Base-by-base conservation (phyloP, 1,284 basidiomycete genomes). In the Apiotrichum gamsii region DNA sequence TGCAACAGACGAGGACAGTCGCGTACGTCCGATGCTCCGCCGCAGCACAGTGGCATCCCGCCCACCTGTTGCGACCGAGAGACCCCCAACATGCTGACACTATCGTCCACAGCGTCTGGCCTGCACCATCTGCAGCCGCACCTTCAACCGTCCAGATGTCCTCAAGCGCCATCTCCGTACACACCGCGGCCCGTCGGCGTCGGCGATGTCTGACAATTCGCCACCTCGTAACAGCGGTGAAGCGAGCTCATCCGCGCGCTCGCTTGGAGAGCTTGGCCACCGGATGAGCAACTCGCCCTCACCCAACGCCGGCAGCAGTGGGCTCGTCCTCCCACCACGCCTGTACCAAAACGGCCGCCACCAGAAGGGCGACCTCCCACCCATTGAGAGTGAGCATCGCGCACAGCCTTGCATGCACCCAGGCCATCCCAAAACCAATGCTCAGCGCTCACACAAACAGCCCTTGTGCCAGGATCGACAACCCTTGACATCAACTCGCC, bases 81-180 rank as follows among this genome's bases (percentile, higher is more conserved):
- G 14, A 31, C 2, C 30, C 14, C 30, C 25, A 28, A 6, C 25
- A 28, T 28, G 11, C 25, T 28, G 25, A 28, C 25, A 6, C 25
- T 36, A 15, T n/a, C n/a, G 37, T 14, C 20, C 11, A 16, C 29
- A 45, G 44, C 44, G 38, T 14, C 23, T 45, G 19, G 29, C 36
- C 2, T 45, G 44, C 23, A 21, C 36, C 14, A 33, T 39, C 16
- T 45, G 44, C 23, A 21, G 31, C 29, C 30, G 38, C 8, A 25
- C 44, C 13, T 45, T 45, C 32, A 39, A 40, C 32, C 29, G 44
- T 6, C 36, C 44, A 4, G 44, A 45, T n/a, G 44, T 45, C 9
- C 44, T 45, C 21, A 39, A 37, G 35, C 19, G 44, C 11, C 44
- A 45, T 20, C 11, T 45, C 23, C 21, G 38, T 6, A 45, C 44